phyloP scores from a whole-genome alignment of 495 filamentous ascomycete species.

The Amniculicola lignicola region DNA sequence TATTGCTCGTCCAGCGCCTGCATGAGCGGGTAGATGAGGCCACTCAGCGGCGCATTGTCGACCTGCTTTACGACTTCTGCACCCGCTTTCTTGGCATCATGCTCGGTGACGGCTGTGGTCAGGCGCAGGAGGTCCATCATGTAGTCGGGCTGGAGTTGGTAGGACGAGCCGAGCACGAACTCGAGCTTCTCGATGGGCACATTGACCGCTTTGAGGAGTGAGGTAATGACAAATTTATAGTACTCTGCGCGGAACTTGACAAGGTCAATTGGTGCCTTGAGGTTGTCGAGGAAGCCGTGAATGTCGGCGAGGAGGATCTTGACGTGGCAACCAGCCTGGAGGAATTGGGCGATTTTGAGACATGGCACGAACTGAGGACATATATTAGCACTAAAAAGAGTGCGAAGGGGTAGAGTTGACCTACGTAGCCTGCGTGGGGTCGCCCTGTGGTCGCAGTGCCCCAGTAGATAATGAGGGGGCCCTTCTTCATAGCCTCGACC shows the following conservation, averaged over 20 bases:
- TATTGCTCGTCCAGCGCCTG: conserved; percentile 92
- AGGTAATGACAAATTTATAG: conserved; percentile 43
- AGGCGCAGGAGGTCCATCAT: conserved; percentile 67
- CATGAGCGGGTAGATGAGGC: conserved; percentile 83
- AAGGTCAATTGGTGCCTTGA: conserved; percentile 85
- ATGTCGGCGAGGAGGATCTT: conserved; percentile 62
- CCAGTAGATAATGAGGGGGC: conserved; percentile 34
- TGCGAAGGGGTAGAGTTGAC: background rate
- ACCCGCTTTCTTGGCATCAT: conserved; percentile 79
- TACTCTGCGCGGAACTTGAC: conserved; percentile 56
- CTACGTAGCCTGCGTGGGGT: conserved; percentile 72
- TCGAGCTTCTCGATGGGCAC: conserved; percentile 68
- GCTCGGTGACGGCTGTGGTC: conserved; percentile 41
- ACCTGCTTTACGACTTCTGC: conserved; percentile 93
- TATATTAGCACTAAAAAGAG: background rate
- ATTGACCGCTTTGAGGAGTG: conserved; percentile 39
- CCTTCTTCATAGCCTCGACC: conserved; percentile 62
- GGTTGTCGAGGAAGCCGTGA: conserved; percentile 76
- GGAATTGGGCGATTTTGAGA: conserved; percentile 85
- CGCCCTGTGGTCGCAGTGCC: conserved; percentile 76
- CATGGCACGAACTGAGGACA: conserved; percentile 59
- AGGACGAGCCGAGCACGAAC: conserved; percentile 80
- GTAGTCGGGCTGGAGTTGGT: conserved; percentile 68
- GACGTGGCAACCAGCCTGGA: conserved; percentile 78
- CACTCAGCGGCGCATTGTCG: conserved; percentile 67